phyloP scores from a whole-genome alignment of 495 filamentous ascomycete genomes.

The Penicillium dipodomyicola region DNA sequence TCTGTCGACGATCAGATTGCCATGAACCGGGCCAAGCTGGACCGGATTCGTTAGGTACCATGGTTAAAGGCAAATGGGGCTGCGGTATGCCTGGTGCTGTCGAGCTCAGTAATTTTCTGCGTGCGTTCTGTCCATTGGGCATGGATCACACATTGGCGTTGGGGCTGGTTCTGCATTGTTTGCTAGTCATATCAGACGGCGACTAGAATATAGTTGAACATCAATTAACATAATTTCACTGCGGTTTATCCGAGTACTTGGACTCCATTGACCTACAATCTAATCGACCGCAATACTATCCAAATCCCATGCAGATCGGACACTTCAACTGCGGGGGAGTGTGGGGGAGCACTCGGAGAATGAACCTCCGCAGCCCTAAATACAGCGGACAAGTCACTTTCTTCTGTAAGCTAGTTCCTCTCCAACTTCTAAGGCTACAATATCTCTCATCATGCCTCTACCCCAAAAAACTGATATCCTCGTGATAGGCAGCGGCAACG shows the following conservation, averaged over 20 bases:
- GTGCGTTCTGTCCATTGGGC: constrained; percentile 8
- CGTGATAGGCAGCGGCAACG: constrained; percentile 57
- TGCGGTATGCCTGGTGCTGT: constrained; percentile 39
- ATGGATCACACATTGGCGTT: constrained; percentile 27
- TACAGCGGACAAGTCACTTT: background rate
- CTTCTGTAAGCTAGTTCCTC: background rate
- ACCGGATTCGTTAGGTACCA: constrained; percentile 53
- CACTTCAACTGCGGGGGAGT: constrained; percentile 16
- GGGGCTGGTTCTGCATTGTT: constrained; percentile 13
- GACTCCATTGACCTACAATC: too few relatives aligned
- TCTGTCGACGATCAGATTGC: constrained; percentile 69
- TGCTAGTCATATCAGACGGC: constrained; percentile 3
- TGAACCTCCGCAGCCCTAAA: constrained; percentile 9
- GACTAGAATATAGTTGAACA: constrained; percentile 9
- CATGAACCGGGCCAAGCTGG: constrained; percentile 63
- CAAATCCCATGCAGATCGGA: constrained; percentile 3
- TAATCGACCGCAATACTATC: background rate
- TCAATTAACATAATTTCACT: constrained; percentile 10
- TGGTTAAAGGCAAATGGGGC: constrained; percentile 12
- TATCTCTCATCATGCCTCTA: background rate
- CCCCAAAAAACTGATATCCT: constrained; percentile 41
- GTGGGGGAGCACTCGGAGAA: constrained; percentile 10
- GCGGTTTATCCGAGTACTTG: background rate
- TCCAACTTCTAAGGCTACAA: background rate
- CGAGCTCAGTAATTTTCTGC: constrained; percentile 22